These are phyloP conservation scores for Cystobasidium sp. DNA, from an alignment of 1,284 basidiomycete species.

Conservation along the genomic window DNA sequence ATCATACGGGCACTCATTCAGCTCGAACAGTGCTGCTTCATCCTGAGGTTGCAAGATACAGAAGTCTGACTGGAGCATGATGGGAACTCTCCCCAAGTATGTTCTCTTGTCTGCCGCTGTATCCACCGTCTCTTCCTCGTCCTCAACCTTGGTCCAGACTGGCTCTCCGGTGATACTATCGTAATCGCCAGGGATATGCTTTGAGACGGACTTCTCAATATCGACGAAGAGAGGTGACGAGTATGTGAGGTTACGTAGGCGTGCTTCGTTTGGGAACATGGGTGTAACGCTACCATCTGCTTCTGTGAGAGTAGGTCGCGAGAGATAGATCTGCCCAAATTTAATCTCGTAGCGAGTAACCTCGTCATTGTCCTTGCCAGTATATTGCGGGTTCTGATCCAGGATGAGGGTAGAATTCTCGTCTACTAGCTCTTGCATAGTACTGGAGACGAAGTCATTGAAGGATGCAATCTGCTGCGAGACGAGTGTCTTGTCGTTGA, in stretches of 20 bases:
- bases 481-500: slow-evolving; percentile 79
- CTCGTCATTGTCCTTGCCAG: slow-evolving; percentile 77
- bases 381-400: slow-evolving; percentile 94
- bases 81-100: slow-evolving; percentile 97
- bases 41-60: slow-evolving; percentile 83
- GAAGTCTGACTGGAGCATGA: slow-evolving; percentile 96
- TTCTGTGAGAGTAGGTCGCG: slow-evolving; percentile 91
- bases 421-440: slow-evolving; percentile 99
- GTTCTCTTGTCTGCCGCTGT: slow-evolving; percentile 77
- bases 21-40: slow-evolving; percentile 80
- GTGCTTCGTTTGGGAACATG: slow-evolving; percentile 96
- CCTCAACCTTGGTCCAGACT: slow-evolving; percentile 67
- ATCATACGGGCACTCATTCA: slow-evolving; percentile 98
- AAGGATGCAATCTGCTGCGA: slow-evolving; percentile 97
- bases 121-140: slow-evolving; percentile 68
- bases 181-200: slow-evolving; percentile 72
- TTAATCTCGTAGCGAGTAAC: slow-evolving; percentile 91
- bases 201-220: slow-evolving; percentile 84
- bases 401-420: slow-evolving; percentile 92
- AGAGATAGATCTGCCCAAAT: slow-evolving; percentile 97
- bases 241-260: slow-evolving; percentile 91
- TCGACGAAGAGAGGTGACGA: slow-evolving; percentile 96
- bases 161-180: slow-evolving; percentile 70
- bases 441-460: slow-evolving; percentile 99
- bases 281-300: slow-evolving; percentile 91